These are phyloP conservation scores for Aspergillus texensis DNA, from an alignment of 2,329 filamentous ascomycete genomes.

Conservation along the genomic window DNA sequence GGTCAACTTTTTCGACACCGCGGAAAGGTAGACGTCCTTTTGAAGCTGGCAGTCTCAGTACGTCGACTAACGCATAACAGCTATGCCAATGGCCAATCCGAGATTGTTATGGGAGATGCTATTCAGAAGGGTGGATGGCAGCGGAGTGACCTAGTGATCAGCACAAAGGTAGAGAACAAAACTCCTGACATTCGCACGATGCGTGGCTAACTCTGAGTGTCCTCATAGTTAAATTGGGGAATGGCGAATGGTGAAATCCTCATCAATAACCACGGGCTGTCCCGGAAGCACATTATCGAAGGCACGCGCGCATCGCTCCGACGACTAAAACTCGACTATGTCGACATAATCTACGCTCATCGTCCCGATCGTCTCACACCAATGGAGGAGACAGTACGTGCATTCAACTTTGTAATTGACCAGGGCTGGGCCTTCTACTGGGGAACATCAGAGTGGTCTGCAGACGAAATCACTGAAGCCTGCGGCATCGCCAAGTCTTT, in stretches of 20 bases:
- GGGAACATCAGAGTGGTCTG: conserved; percentile 71
- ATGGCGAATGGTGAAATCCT: conserved; percentile 2
- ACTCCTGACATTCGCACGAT: too few species aligned
- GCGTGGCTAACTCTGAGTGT: neutral
- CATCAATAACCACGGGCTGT: conserved; percentile 7
- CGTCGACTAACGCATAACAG: conserved; percentile 10
- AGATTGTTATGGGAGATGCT: conserved; percentile 57
- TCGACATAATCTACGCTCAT: conserved; percentile 73
- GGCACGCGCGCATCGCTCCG: conserved; percentile 62
- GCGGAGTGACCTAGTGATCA: conserved; percentile 53
- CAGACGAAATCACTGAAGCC: conserved; percentile 67
- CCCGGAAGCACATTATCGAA: conserved; percentile 62
- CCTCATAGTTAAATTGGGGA: conserved; percentile 7
- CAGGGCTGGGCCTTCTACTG: conserved; percentile 71
- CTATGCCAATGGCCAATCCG: conserved; percentile 56
- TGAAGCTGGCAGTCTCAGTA: neutral
- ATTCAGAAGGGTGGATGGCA: conserved; percentile 62
- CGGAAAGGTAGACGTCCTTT: conserved; percentile 43
- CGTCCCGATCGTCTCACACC: conserved; percentile 68
- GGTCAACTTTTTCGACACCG: conserved; percentile 62
- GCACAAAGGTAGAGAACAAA: conserved; percentile 32
- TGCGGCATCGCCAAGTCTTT: conserved; percentile 64
- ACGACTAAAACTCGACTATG: conserved; percentile 66
- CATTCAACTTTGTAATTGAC: conserved; percentile 72
- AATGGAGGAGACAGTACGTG: conserved; percentile 72